Percentiles rank a stretch among this genome's conserved stretches.
These are phyloP conservation scores for Trichoderma hamatum DNA, from an alignment of 2,329 filamentous ascomycete species.

Conservation along the genomic window DNA sequence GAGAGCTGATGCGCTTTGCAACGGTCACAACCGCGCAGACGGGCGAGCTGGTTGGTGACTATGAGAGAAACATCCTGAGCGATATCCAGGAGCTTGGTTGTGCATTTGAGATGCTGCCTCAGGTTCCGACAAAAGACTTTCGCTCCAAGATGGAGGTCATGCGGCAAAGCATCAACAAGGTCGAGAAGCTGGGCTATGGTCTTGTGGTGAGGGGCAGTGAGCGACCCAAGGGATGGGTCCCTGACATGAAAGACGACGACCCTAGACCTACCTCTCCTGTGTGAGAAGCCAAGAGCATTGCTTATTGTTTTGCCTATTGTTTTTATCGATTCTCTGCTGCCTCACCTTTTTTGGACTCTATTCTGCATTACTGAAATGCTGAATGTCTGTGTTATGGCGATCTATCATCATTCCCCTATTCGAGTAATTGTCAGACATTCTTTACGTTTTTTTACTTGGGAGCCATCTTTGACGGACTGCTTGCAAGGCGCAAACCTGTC, in stretches of 20 bases:
- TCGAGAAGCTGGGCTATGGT: constrained; percentile 87
- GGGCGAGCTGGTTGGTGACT: constrained; percentile 53
- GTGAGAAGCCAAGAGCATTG: constrained; percentile 2
- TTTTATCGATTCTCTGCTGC: neutral
- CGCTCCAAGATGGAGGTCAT: constrained; percentile 84
- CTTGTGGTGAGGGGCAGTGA: constrained; percentile 86
- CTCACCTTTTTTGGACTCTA: neutral
- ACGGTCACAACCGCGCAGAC: constrained; percentile 83
- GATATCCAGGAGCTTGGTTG: constrained; percentile 81
- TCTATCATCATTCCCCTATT: neutral
- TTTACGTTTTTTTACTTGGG: neutral
- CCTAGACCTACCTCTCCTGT: constrained; percentile 38
- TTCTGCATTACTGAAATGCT: neutral
- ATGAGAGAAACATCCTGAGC: constrained; percentile 65
- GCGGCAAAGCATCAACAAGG: constrained; percentile 87
- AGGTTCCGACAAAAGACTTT: constrained; percentile 59
- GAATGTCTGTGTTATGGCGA: neutral
- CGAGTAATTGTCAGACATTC: neutral
- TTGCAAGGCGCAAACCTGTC: neutral
- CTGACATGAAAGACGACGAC: constrained; percentile 61
- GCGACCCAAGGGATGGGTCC: constrained; percentile 88
- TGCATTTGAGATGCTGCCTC: constrained; percentile 73
- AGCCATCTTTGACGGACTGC: neutral
- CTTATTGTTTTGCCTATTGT: neutral
- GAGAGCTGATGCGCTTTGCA: constrained; percentile 95